phyloP scores from a whole-genome alignment of 2,329 filamentous ascomycete genomes.

The Pseudonectria foliicola region DNA sequence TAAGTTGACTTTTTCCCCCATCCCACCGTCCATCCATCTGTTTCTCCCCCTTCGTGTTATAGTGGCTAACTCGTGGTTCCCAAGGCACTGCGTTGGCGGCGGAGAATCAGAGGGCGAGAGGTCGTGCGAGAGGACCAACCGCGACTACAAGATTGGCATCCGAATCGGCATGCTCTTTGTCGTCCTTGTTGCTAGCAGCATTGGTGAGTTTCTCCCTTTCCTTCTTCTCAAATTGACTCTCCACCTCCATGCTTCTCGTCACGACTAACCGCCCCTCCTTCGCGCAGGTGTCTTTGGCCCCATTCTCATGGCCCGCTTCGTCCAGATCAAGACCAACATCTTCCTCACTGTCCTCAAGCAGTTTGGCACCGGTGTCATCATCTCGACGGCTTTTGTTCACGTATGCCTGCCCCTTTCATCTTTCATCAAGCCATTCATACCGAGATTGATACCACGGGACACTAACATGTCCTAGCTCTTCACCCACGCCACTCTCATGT shows the following conservation, averaged over 20 bases:
- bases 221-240: too few relatives aligned
- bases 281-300: constrained; percentile 54
- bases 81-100: constrained; percentile 50
- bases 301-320: constrained; percentile 52
- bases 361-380: constrained; percentile 66
- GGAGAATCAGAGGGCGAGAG: constrained; percentile 25
- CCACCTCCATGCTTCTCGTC: too few relatives aligned
- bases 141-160: constrained; percentile 60
- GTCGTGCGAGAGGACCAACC: constrained; percentile 41
- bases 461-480: constrained; percentile 44
- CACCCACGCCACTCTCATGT: constrained; percentile 67
- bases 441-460: too few relatives aligned
- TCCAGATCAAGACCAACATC: constrained; percentile 40
- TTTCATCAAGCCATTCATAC: accelerated
- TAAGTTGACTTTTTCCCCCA: constrained; percentile 35
- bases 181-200: constrained; percentile 57
- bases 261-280: background rate
- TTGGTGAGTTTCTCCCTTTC: constrained; percentile 42
- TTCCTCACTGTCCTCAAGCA: constrained; percentile 62
- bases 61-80: constrained; percentile 3
- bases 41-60: background rate
- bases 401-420: constrained; percentile 30
- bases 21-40: too few relatives aligned
- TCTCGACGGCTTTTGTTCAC: constrained; percentile 64
- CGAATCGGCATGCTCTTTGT: constrained; percentile 69